Base-by-base conservation (phyloP, 108 stramenopile species). In the Cylindrotheca closterium region DNA sequence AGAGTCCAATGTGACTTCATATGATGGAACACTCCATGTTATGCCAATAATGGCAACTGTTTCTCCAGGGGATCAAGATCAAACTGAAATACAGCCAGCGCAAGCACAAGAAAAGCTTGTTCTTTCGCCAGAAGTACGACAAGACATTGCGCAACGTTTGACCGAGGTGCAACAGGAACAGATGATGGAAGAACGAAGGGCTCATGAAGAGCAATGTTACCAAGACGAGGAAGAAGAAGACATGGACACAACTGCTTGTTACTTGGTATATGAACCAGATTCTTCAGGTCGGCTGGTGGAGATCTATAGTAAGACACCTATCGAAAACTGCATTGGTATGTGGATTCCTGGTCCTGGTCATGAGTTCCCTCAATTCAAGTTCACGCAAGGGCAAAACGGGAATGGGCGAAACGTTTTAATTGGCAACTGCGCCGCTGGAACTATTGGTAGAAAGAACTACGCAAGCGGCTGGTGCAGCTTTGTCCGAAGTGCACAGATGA, bases 401-500 rank as follows among this genome's bases (percentile, higher is more conserved):
- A 42, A 42, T 15, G 37, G 37, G 10, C 24, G 68, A 32, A 55
- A 58, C 48, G 73, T 46, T 22, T 47, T 74, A 51, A 74, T 68
- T 27, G 47, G 56, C 22, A 65, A 65, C 52, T 65, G 62, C 45
- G 45, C 73, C 19, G 66, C 33, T 8, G 73, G 73, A 23, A 58
- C 55, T 2, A 27, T 37, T 19, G 73, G 73, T 5, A 33, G 63
- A 18, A 68, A 74, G 60, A 74, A 74, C 45, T 74, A 62, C 28
- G 59, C 30, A 31, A 61, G 58, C 24, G 73, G 73, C 1, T 64
- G 62, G 63, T 74, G 73, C 25, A 65, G 67, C 18, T 74, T 74
- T 54, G 60, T 74, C 32, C 55, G 63, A 37, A 26, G 21, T 33
- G 73, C 66, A 2, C 24, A 63, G 30, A 12, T 55, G 1, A 18